Evolutionary conservation across 2,329 filamentous ascomycete species (phyloP), one percentile per base, ranked within the genome.

Genomic region (Colletotrichum sp.): DNA sequence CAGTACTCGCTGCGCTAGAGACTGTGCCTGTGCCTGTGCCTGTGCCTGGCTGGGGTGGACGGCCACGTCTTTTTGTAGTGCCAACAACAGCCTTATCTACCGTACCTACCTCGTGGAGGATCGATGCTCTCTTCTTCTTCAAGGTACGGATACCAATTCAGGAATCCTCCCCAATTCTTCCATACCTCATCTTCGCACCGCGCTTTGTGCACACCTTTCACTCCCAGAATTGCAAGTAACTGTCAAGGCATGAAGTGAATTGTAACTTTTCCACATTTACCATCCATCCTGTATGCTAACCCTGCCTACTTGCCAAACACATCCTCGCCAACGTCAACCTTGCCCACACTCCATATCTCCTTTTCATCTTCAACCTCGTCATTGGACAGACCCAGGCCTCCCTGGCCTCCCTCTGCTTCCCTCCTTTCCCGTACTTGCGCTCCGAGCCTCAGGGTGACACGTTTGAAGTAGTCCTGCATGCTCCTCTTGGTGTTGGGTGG

Each of bases 391-490:
- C 96, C 96, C 66, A 99, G 83, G 1, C 96, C 95, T 63, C 96
- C 96, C 74, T 93, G 91, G 9, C 96, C 97, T 77, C 96, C 96
- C 83, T 98, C 96, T 0, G 97, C 97, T 79, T 98, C 96, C 81
- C 92, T 94, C 80, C 97, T 91, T 87, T 99, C 97, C 77, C 95
- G 91, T 3, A 95, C 96, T 84, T 99, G 97, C 21, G 88, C 91
- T n/a, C 94, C 96, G 24, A 99, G 86, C 79, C 96, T 92, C 81
- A 96, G 84, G 2, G 95, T 95, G 78, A 99, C 95, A 57, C 97
- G 90, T 89, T 98, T 98, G 87, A 99, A 99, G 87, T 99, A 99
- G 84, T 99, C 97, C 75, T 93, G 91, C 94, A 99, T 98, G 83
- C 94, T 96, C 79, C 96, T 91, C 90, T 98, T 97, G 21, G 92